Base-by-base conservation (phyloP, 176 grass and related monocot species). In the Avena sativa region DNA sequence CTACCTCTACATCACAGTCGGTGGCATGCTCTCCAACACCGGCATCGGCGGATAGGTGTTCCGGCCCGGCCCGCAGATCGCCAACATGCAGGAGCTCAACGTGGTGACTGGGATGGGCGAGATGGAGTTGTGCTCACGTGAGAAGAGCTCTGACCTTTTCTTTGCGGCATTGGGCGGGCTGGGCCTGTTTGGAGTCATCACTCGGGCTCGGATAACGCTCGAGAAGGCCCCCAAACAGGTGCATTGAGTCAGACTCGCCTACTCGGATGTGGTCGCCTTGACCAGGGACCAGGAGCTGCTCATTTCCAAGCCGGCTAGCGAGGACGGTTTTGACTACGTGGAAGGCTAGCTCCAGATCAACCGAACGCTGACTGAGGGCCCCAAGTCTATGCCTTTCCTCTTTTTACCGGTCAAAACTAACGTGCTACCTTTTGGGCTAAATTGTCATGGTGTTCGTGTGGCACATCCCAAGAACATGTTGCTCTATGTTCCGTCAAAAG, bases 1-100 rank as follows among this genome's bases (percentile, higher is more conserved):
- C 74, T 94, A 94, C 78, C 82, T 97, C 15, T 74, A 81, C 7
- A 30, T 91, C 67, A 97, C 92, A 0, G 85, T 97, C 50, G 92
- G 89, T 13, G 92, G 92, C 32, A 97, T 91, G 15, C 91, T 97
- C 82, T 97, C 95, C 46, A 97, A 97, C 63, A 92, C 89, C 4
- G 89, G 92, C 28, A 87, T 95, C 73, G 86, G 95, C 59, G 92
- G 95, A 16, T 89, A 88, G 77, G 85, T 85, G 20, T 97, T 97
- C 83, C 87, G 85, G 50, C 85, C 93, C 52, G 92, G 92, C 32
- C 92, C 95, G 7, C 92, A 97, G 87, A 91, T 91, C 57, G 80
- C 95, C 34, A 94, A 94, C 75, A 90, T 94, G 19, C 53, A 73
- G 4, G 92, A 97, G 25, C 79, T 97, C 10, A 92, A 97, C 79